phyloP scores from a whole-genome alignment of 257 asterid species.

The Galeopsis tetrahit region DNA sequence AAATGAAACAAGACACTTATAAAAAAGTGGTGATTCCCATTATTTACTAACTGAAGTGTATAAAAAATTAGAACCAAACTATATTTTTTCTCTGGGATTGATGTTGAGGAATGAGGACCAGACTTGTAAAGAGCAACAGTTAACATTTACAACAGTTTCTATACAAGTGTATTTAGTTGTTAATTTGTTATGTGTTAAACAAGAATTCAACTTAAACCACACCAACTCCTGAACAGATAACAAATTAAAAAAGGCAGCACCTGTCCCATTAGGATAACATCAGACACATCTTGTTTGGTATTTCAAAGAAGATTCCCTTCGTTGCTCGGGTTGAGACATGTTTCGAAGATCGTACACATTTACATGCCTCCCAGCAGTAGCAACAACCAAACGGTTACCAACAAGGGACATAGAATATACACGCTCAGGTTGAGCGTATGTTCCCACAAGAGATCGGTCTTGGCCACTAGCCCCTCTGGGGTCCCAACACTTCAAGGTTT shows the following conservation, averaged over 20 bases:
- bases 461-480: constrained; percentile 98
- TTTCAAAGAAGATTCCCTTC: constrained; percentile 93
- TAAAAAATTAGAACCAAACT: not conserved
- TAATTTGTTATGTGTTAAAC: not conserved
- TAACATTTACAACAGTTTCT: constrained; percentile 3
- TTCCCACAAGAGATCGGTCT: constrained; percentile 86
- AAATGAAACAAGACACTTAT: constrained; percentile 13
- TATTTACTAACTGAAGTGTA: not conserved
- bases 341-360: constrained; percentile 89
- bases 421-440: constrained; percentile 92
- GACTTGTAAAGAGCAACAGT: not conserved
- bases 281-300: constrained; percentile 95
- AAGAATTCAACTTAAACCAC: not conserved
- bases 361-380: constrained; percentile 98
- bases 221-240: not conserved
- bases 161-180: not conserved
- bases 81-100: constrained; percentile 6
- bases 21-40: not conserved
- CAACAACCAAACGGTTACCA: constrained; percentile 88
- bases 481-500: constrained; percentile 96
- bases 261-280: constrained; percentile 96
- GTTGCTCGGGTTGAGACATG: constrained; percentile 95
- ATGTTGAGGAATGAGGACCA: not conserved
- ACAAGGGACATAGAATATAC: constrained; percentile 89
- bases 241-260: constrained; percentile 44